A percentile compares a stretch with the other conserved stretches of the same genome.
phyloP scores from a whole-genome alignment of 805 yeast species.

The Barnettozyma populi region DNA sequence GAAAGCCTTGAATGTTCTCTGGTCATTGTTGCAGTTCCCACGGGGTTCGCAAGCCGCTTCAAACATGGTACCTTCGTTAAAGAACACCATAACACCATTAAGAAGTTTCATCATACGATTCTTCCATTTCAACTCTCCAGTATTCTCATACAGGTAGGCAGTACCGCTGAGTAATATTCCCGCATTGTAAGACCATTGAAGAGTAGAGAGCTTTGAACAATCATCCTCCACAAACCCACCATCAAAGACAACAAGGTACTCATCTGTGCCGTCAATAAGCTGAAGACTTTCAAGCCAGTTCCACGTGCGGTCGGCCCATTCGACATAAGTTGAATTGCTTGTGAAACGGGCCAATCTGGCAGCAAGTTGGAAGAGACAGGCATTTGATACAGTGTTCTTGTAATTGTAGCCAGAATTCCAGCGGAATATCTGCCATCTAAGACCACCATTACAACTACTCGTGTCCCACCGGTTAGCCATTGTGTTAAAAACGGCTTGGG shows the following conservation, averaged over 20 bases:
- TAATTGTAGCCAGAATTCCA: slow-evolving; percentile 95
- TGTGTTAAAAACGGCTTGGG: slow-evolving; percentile 87
- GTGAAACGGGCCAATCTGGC: slow-evolving; percentile 85
- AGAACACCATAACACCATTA: slow-evolving; percentile 51
- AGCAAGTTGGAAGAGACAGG: slow-evolving; percentile 79
- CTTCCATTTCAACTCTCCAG: slow-evolving; percentile 62
- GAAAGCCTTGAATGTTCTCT: slow-evolving; percentile 88
- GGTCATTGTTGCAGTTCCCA: slow-evolving; percentile 71
- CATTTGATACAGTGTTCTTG: slow-evolving; percentile 89
- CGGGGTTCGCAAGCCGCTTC: slow-evolving; percentile 80
- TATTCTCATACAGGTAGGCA: slow-evolving; percentile 74
- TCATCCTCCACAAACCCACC: slow-evolving; percentile 57
- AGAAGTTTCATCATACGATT: slow-evolving; percentile 52
- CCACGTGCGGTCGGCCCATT: slow-evolving; percentile 71
- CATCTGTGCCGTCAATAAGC: slow-evolving; percentile 29
- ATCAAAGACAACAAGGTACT: slow-evolving; percentile 45
- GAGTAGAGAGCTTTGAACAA: slow-evolving; percentile 53
- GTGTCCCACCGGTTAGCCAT: slow-evolving; percentile 94
- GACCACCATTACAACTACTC: slow-evolving; percentile 72
- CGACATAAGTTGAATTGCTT: slow-evolving; percentile 63
- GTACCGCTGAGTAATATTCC: slow-evolving; percentile 75
- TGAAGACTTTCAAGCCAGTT: slow-evolving; percentile 65
- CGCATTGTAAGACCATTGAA: slow-evolving; percentile 84
- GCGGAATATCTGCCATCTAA: slow-evolving; percentile 92
- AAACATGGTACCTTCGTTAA: slow-evolving; percentile 52